These are phyloP conservation scores for Cylindrodendrum hubeiense DNA, from an alignment of 2,329 filamentous ascomycete genomes.

Conservation along the genomic window DNA sequence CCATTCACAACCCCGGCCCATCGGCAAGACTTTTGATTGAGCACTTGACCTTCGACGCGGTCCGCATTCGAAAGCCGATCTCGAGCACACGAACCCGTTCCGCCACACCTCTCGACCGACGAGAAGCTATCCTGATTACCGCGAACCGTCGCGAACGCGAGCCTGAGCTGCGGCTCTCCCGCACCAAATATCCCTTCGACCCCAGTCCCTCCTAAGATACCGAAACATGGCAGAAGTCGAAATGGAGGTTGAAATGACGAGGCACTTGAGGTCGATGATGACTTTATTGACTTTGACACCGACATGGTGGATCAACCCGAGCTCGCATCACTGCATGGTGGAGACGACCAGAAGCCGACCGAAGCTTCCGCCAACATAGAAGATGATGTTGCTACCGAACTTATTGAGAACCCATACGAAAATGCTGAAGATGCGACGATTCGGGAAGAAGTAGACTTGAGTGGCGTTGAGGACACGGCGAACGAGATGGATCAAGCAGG, in stretches of 20 bases:
- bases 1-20: slow-evolving; percentile 22
- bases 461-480: slow-evolving; percentile 21
- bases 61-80: neutral
- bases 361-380: slow-evolving; percentile 23
- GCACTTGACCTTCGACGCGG: slow-evolving; percentile 18
- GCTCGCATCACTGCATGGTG: slow-evolving; percentile 18
- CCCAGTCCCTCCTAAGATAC: neutral
- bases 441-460: slow-evolving; percentile 38
- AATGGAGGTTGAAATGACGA: slow-evolving; percentile 48
- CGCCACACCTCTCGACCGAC: neutral
- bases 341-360: slow-evolving; percentile 13
- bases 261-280: slow-evolving; percentile 46
- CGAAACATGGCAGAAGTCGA: slow-evolving; percentile 46
- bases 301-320: slow-evolving; percentile 45
- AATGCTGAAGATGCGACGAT: slow-evolving; percentile 37
- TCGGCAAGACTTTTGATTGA: slow-evolving; percentile 34
- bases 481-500: slow-evolving; percentile 22
- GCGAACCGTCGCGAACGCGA: neutral
- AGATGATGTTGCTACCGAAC: slow-evolving; percentile 35
- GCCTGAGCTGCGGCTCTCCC: slow-evolving; percentile 3
- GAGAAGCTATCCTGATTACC: neutral
- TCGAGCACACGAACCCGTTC: neutral
- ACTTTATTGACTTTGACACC: slow-evolving; percentile 55
- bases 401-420: slow-evolving; percentile 32
- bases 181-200: neutral